Conservation (phyloP, 352 stramenopile species). For the Globisporangium viniferum region DNA sequence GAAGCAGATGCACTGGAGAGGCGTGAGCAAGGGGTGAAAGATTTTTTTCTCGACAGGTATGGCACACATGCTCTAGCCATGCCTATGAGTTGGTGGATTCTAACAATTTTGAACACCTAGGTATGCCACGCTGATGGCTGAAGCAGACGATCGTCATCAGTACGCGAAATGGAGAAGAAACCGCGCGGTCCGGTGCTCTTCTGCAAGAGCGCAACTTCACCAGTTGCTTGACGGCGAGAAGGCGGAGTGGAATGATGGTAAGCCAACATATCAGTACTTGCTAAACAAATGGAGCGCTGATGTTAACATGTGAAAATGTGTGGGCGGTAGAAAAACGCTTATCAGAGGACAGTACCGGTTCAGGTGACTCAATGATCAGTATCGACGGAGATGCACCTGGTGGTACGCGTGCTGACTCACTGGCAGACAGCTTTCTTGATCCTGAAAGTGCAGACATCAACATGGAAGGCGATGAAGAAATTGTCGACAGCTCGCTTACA, state of each 20-base stretch:
- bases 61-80: not conserved
- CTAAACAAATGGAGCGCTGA: slow-evolving; percentile 1
- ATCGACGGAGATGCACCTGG: not conserved
- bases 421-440: not conserved
- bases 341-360: no score
- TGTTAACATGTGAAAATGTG: not conserved
- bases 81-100: not conserved
- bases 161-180: slow-evolving; percentile 60
- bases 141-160: slow-evolving; percentile 34
- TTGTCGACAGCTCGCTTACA: not conserved
- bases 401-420: not conserved
- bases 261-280: not conserved
- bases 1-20: slow-evolving; percentile 1
- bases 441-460: slow-evolving; percentile 1
- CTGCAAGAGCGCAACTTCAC: slow-evolving; percentile 29
- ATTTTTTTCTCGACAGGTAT: slow-evolving; percentile 9
- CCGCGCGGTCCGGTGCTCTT: slow-evolving; percentile 40
- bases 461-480: not conserved
- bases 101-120: slow-evolving; percentile 20
- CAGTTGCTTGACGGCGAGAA: slow-evolving; percentile 27
- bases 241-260: slow-evolving; percentile 33
- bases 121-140: slow-evolving; percentile 32
- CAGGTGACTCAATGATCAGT: not conserved
- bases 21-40: slow-evolving; percentile 10
- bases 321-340: slow-evolving; percentile 6